These are phyloP conservation scores for Leccinum uliginosum DNA, from an alignment of 768 basidiomycete species.

Conservation along the genomic window DNA sequence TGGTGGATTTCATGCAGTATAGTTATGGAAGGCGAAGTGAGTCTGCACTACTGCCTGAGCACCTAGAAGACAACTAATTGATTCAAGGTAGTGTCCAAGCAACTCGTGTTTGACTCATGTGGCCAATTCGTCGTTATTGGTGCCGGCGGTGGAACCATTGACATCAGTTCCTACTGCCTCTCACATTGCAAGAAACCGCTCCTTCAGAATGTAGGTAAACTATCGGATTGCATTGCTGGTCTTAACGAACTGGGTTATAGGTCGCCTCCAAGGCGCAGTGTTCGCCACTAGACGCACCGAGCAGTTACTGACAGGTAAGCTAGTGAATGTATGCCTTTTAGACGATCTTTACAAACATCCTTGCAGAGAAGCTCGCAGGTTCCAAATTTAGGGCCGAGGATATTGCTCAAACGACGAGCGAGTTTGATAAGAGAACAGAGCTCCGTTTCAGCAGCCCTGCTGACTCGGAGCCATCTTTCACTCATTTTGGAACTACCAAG, in stretches of 20 bases:
- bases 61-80: conserved; percentile 30
- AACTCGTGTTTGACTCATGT: conserved; percentile 24
- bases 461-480: conserved; percentile 41
- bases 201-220: conserved; percentile 38
- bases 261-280: conserved; percentile 47
- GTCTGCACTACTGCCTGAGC: conserved; percentile 44
- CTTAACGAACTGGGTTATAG: conserved; percentile 25
- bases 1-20: conserved; percentile 47
- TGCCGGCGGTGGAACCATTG: conserved; percentile 62
- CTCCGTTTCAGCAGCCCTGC: conserved; percentile 36
- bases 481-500: conserved; percentile 42
- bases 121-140: conserved; percentile 38
- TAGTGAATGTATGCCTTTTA: neutral
- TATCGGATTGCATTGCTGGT: neutral
- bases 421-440: conserved; percentile 48
- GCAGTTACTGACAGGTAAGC: conserved; percentile 36
- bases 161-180: conserved; percentile 49
- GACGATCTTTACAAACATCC: neutral
- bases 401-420: conserved; percentile 36
- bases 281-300: conserved; percentile 45
- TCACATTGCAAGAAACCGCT: conserved; percentile 46
- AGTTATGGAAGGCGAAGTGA: conserved; percentile 52
- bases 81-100: conserved; percentile 19
- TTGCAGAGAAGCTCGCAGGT: conserved; percentile 36
- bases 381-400: conserved; percentile 38